Conservation (phyloP, 192 early-diverging fungal genomes). For the Glomus cerebriforme region DNA sequence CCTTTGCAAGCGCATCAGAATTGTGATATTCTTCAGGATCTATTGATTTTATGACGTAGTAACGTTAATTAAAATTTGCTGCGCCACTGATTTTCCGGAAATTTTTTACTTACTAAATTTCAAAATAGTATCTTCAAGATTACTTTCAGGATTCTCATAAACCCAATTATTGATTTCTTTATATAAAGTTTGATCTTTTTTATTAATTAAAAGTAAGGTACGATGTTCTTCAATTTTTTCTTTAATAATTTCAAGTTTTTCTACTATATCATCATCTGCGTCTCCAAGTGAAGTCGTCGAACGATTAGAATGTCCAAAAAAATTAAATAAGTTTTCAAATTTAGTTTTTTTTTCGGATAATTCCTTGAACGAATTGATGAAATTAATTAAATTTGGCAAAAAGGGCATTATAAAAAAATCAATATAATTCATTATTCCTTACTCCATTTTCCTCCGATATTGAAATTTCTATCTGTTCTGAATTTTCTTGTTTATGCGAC, state of each 20-base stretch:
- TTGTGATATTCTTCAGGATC: not conserved
- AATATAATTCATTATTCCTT: not conserved
- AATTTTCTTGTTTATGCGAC: too few species aligned
- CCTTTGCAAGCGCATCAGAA: slow-evolving; percentile 44
- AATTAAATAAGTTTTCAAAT: not conserved
- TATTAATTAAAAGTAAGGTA: slow-evolving; percentile 35
- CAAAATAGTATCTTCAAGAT: slow-evolving; percentile 39
- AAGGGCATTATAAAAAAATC: not conserved
- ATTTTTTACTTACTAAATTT: slow-evolving; percentile 35
- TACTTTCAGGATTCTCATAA: slow-evolving; percentile 31
- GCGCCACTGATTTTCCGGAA: not conserved
- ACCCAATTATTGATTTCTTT: slow-evolving; percentile 36
- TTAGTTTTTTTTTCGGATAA: not conserved
- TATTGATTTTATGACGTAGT: not conserved
- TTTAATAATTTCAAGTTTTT: slow-evolving; percentile 17
- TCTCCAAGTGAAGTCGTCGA: not conserved
- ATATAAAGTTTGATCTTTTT: slow-evolving; percentile 38
- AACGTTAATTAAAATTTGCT: not conserved
- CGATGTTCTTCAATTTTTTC: slow-evolving; percentile 33
- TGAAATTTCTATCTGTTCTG: not conserved
- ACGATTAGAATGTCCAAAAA: not conserved
- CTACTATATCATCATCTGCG: not conserved
- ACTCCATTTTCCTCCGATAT: not conserved
- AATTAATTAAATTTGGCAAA: not conserved
- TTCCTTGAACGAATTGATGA: not conserved